Percentiles rank a stretch among this genome's conserved stretches.
Conservation (phyloP, 2,329 filamentous ascomycete species). For the Ilyonectria sp. region DNA sequence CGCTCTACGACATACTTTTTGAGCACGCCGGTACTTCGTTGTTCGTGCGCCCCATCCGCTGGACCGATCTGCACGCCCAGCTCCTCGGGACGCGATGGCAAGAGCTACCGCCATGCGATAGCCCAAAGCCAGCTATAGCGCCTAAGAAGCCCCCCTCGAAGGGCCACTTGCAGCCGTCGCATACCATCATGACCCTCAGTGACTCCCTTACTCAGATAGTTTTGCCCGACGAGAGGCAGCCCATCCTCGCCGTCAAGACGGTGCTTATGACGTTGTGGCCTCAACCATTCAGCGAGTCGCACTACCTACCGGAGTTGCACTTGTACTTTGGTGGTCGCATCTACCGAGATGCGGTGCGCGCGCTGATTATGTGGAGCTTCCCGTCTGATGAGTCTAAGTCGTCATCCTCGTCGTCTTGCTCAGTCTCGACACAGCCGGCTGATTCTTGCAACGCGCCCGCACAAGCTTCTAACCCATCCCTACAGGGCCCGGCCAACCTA, state of each 20-base stretch:
- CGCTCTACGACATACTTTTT: conserved; percentile 68
- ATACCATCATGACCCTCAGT: conserved; percentile 59
- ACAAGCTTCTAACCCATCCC: conserved; percentile 37
- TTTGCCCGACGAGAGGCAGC: conserved; percentile 50
- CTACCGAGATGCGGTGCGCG: conserved; percentile 62
- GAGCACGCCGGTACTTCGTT: conserved; percentile 64
- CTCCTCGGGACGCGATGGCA: conserved; percentile 65
- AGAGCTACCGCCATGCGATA: conserved; percentile 58
- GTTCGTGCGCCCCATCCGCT: conserved; percentile 68
- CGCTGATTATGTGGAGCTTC: conserved; percentile 65
- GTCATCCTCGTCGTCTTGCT: conserved; percentile 52
- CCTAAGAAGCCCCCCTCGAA: conserved; percentile 55
- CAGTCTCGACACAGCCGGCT: conserved; percentile 55
- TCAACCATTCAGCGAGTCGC: conserved; percentile 48
- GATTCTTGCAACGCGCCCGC: conserved; percentile 49
- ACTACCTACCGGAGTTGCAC: conserved; percentile 58
- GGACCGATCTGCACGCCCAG: conserved; percentile 68
- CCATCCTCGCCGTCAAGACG: conserved; percentile 58
- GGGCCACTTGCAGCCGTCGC: conserved; percentile 57
- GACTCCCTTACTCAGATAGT: conserved; percentile 62
- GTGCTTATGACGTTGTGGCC: conserved; percentile 64
- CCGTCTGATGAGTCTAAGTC: conserved; percentile 44
- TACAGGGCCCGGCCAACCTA: conserved; percentile 42
- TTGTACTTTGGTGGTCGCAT: conserved; percentile 64
- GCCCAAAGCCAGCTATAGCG: conserved; percentile 56